Base-by-base conservation (phyloP, 2,329 filamentous ascomycete species). In the Trichoderma citrinoviride region DNA sequence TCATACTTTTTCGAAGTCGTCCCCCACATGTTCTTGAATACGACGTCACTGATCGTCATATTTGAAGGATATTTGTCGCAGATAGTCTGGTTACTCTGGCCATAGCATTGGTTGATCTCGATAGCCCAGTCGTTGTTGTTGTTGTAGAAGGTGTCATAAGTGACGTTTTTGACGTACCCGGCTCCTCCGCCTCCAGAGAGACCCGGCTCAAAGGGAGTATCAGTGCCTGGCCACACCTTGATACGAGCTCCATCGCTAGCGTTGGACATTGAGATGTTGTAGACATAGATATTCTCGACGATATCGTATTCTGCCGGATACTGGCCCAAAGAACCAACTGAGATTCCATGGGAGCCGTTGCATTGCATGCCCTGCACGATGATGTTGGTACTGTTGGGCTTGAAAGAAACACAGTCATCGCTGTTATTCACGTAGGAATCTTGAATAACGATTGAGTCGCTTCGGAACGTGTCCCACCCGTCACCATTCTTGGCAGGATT, bases 91-190 rank as follows among this genome's bases (percentile, higher is more conserved):
- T 60, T 60, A 29, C 56, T 60, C n/a, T 60, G 56, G 5, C 56
- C 56, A n/a, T 60, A 60, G 33, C 56, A 60, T 10, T 60, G 56
- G 15, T 60, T 60, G 19, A 60, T 60, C 17, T 60, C 56, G 17
- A 60, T 49, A 40, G 56, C 56, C 56, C 56, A 60, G n/a, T 60
- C 56, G 21, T 60, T 60, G 43, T 60, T 60, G 19, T 25, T 17
- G 12, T 60, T 60, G 15, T 49, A 40, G n/a, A 58, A 19, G 8
- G 56, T 60, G 12, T 60, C 56, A 14, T 60, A 60, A 14, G 56
- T 60, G 29, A 60, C 43, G 10, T 60, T 60, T 7, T 49, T 60
- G 15, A 60, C 56, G 3, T 60, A 60, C 8, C 56, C 56, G 5
- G 56, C 56, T 47, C 56, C 56, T 5, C 56, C 56, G 3, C 56